Conservation (phyloP, 768 basidiomycete genomes). For the Nidularia pulvinata region DNA sequence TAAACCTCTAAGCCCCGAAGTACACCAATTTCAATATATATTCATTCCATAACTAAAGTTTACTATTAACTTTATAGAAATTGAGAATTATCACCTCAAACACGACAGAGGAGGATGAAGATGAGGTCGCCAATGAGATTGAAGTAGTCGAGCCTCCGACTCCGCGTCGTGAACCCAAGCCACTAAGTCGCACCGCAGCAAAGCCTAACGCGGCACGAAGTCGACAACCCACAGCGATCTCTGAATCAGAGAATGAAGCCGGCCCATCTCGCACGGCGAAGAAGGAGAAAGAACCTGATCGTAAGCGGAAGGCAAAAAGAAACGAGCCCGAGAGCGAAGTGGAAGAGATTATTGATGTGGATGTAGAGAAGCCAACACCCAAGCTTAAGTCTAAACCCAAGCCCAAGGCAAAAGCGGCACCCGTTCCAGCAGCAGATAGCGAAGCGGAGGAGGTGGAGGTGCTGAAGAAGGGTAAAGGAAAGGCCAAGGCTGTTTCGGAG, state of each 20-base stretch:
- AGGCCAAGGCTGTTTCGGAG: constrained; percentile 22
- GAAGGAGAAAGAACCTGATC: neutral
- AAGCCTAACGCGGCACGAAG: neutral
- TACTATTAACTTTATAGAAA: too few relatives aligned
- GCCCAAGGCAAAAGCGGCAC: constrained; percentile 13
- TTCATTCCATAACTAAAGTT: too few relatives aligned
- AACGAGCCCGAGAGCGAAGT: constrained; percentile 8
- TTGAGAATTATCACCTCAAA: too few relatives aligned
- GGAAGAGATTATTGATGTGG: constrained; percentile 9
- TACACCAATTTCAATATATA: too few relatives aligned
- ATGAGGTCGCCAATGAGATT: constrained; percentile 11
- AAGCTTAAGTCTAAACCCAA: constrained; percentile 12
- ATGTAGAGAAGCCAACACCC: constrained; percentile 1
- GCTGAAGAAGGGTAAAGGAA: constrained; percentile 19
- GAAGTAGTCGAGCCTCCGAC: constrained; percentile 15
- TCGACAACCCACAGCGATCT: constrained; percentile 1
- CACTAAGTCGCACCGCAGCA: neutral
- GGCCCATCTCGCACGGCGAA: constrained; percentile 11
- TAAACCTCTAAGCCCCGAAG: too few relatives aligned
- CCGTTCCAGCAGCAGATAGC: neutral
- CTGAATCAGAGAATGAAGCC: constrained; percentile 12
- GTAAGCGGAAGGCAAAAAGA: constrained; percentile 7
- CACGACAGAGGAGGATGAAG: constrained; percentile 8
- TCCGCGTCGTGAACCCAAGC: neutral
- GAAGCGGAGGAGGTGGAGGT: constrained; percentile 1